phyloP scores from a whole-genome alignment of 352 stramenopile species.

The Plasmopara muralis region DNA sequence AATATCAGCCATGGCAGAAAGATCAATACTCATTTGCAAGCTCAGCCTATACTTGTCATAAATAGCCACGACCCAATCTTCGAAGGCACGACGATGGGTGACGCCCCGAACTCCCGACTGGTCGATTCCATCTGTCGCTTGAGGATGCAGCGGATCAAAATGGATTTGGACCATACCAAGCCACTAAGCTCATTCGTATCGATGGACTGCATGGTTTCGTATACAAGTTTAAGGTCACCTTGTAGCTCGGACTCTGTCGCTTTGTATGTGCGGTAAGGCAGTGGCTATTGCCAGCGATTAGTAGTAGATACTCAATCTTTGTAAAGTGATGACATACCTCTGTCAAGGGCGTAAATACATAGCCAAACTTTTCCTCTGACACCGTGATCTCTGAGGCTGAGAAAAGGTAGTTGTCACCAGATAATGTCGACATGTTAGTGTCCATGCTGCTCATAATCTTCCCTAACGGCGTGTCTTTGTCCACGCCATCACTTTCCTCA shows the following conservation, averaged over 20 bases:
- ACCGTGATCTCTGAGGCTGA: constrained; percentile 27
- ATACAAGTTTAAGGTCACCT: constrained; percentile 51
- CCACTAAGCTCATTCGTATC: constrained; percentile 42
- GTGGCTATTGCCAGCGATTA: constrained; percentile 21
- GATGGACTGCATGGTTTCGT: constrained; percentile 51
- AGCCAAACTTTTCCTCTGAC: constrained; percentile 70
- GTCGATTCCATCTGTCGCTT: constrained; percentile 18
- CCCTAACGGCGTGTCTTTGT: constrained; percentile 28
- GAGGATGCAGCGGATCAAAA: constrained; percentile 51
- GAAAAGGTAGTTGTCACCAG: constrained; percentile 57
- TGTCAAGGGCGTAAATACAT: constrained; percentile 73
- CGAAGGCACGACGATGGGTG: constrained; percentile 31
- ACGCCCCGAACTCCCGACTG: constrained; percentile 6
- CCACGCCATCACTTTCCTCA: constrained; percentile 36
- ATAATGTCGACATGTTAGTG: constrained; percentile 63
- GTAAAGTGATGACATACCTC: constrained; percentile 22
- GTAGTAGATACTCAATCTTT: neutral
- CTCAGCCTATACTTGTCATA: constrained; percentile 49
- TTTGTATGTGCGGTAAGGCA: constrained; percentile 51
- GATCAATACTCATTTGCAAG: neutral
- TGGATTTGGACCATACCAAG: constrained; percentile 69
- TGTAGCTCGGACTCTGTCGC: constrained; percentile 45
- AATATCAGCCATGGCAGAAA: constrained; percentile 6
- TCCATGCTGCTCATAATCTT: constrained; percentile 68
- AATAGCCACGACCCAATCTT: constrained; percentile 76